These are phyloP conservation scores for Wickerhamomyces xylosicus DNA, from an alignment of 805 yeast species.

Conservation along the genomic window DNA sequence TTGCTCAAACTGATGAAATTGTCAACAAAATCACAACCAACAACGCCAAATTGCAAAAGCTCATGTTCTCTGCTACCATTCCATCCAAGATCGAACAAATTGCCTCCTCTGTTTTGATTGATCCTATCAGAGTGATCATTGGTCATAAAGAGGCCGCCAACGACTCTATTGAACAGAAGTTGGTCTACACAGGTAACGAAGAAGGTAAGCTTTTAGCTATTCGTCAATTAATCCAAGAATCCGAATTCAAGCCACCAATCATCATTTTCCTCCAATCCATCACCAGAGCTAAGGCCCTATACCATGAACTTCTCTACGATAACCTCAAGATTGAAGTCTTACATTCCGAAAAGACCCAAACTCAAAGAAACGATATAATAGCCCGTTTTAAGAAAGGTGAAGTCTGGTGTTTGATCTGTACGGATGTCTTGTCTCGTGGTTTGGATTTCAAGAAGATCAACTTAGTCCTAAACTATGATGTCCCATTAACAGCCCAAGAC, in stretches of 20 bases:
- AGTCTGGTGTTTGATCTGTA: conserved; percentile 91
- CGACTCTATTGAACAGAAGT: conserved; percentile 66
- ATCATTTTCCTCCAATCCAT: conserved; percentile 87
- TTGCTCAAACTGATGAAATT: conserved; percentile 85
- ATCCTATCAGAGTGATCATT: conserved; percentile 71
- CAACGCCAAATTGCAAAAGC: conserved; percentile 39
- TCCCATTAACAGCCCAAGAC: conserved; percentile 87
- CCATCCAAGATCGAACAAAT: conserved; percentile 89
- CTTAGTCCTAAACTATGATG: conserved; percentile 90
- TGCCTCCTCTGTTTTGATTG: conserved; percentile 71
- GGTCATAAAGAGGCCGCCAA: conserved; percentile 95
- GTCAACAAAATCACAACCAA: conserved; percentile 31
- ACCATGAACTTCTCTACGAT: conserved; percentile 88
- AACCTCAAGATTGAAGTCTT: conserved; percentile 89
- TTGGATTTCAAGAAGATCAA: conserved; percentile 95
- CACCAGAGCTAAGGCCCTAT: conserved; percentile 88
- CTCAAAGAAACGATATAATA: conserved; percentile 78
- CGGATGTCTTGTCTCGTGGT: conserved; percentile 95
- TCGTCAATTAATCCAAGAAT: conserved; percentile 74
- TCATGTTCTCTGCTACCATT: conserved; percentile 91
- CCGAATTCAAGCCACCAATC: conserved; percentile 87
- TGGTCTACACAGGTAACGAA: conserved; percentile 85
- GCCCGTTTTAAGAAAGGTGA: conserved; percentile 83
- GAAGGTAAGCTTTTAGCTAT: conserved; percentile 91
- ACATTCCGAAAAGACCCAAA: conserved; percentile 87